Conservation (phyloP, 1,284 basidiomycete genomes). For the Cutaneotrichosporon cutaneum region DNA sequence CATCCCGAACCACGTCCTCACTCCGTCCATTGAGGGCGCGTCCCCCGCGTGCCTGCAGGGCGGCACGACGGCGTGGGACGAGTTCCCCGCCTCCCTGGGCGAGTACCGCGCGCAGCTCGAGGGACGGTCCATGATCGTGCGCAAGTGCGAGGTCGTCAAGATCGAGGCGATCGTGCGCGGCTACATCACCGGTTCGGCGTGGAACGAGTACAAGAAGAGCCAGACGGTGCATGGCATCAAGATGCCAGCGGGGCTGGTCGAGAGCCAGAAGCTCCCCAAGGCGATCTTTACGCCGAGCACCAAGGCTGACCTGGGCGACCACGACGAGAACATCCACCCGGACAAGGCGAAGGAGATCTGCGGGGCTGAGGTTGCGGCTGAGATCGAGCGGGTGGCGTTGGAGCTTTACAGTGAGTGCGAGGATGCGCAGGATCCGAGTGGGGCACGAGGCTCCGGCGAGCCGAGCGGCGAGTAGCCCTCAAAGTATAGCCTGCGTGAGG, state of each 20-base stretch:
- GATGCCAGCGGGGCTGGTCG: constrained; percentile 73
- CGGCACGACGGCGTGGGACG: constrained; percentile 62
- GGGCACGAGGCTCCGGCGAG: neutral
- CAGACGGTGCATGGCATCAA: constrained; percentile 86
- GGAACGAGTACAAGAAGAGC: constrained; percentile 85
- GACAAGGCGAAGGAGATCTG: constrained; percentile 61
- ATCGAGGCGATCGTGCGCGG: constrained; percentile 98
- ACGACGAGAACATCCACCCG: constrained; percentile 98
- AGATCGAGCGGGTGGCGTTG: constrained; percentile 51
- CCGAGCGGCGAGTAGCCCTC: neutral
- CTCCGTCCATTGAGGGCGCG: constrained; percentile 52
- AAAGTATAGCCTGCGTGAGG: neutral
- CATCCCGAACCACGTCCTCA: constrained; percentile 85
- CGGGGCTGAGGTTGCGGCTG: constrained; percentile 49
- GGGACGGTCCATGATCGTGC: constrained; percentile 87
- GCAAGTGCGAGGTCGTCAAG: constrained; percentile 82
- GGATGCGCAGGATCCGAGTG: neutral
- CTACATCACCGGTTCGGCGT: constrained; percentile 93
- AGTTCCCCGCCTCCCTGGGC: constrained; percentile 66
- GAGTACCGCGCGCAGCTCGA: constrained; percentile 65
- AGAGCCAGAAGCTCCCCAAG: constrained; percentile 76
- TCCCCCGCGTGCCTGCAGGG: constrained; percentile 18
- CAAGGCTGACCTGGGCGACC: constrained; percentile 89
- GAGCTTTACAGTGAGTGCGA: constrained; percentile 49
- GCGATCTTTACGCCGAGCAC: constrained; percentile 96